Base-by-base conservation (phyloP, 139 green algal species). In the Edaphochlamys debaryana region DNA sequence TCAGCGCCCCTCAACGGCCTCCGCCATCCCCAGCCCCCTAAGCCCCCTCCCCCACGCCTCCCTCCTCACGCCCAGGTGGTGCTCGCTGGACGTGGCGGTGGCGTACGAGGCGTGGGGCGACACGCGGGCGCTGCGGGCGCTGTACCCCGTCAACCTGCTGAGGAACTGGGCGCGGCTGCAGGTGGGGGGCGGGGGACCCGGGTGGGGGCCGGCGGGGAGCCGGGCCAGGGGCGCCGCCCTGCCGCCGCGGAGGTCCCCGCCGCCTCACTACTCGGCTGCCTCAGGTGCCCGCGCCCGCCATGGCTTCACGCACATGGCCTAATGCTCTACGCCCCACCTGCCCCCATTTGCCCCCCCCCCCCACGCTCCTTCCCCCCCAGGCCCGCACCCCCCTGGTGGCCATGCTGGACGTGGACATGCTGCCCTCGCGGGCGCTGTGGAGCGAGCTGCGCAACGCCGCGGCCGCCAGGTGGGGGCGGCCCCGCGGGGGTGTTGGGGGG, bases 81-180 rank as follows among this genome's bases (percentile, higher is more conserved):
- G 75, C 30, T 34, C 40, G 13, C 62, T 81, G 60, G 75, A 81
- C 42, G 38, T 81, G 30, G 25, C 71, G 40, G 60, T 81, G 41
- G 60, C 30, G 30, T 72, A 64, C n/a, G 75, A 81, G 75, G 22
- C 42, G 38, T 81, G 62, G 54, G 22, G 17, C 40, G 38, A 71
- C 75, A 15, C 60, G n/a, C 19, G 41, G 40, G 75, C 75, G 25
- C 17, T 62, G 40, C 60, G 62, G 1, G 15, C 41, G 5, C 75
- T 81, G 23, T 85, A 85, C 67, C 79, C 79, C 19, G 67, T 85
- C 22, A 85, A 85, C 68, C 0, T 69, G 36, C 50, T 85, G 67
- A 52, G 79, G 30, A 85, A 85, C 79, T 69, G 52, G 68, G 79
- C 79, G 30, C 37, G 79, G 30, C 67, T 85, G 67, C 79, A 85